These are phyloP conservation scores for Penicillium dipodomyicola DNA, from an alignment of 495 filamentous ascomycete species.

Conservation along the genomic window DNA sequence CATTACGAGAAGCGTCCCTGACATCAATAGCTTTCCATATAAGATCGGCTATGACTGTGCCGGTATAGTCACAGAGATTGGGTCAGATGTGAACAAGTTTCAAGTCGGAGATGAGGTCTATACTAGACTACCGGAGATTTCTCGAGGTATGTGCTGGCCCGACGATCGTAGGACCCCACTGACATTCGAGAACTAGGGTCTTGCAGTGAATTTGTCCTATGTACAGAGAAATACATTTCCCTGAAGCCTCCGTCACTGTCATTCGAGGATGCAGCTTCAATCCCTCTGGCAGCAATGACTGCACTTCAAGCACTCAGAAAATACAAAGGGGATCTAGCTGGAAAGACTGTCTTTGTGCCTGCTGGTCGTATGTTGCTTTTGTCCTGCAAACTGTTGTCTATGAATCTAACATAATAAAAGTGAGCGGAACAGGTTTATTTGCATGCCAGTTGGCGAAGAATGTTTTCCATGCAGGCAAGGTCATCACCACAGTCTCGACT, in stretches of 20 bases:
- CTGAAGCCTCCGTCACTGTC: conserved; percentile 35
- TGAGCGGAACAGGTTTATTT: conserved; percentile 50
- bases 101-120: conserved; percentile 51
- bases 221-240: conserved; percentile 28
- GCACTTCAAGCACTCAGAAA: conserved; percentile 41
- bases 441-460: conserved; percentile 52
- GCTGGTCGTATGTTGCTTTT: conserved; percentile 31
- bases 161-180: not conserved
- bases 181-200: conserved; percentile 9
- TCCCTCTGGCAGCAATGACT: conserved; percentile 39
- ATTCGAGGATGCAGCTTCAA: conserved; percentile 41
- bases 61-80: conserved; percentile 46
- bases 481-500: conserved; percentile 53
- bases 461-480: conserved; percentile 45
- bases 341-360: conserved; percentile 54
- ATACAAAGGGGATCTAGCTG: conserved; percentile 38
- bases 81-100: conserved; percentile 37
- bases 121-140: conserved; percentile 24
- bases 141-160: conserved; percentile 13
- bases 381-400: not conserved
- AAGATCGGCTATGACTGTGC: conserved; percentile 43
- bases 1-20: not conserved
- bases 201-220: conserved; percentile 41
- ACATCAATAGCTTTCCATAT: conserved; percentile 32
- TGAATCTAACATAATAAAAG: conserved; percentile 15